Percentiles rank a stretch among this genome's conserved stretches.
phyloP scores from a whole-genome alignment of 768 basidiomycete species.

The Lentinus tigrinus region DNA sequence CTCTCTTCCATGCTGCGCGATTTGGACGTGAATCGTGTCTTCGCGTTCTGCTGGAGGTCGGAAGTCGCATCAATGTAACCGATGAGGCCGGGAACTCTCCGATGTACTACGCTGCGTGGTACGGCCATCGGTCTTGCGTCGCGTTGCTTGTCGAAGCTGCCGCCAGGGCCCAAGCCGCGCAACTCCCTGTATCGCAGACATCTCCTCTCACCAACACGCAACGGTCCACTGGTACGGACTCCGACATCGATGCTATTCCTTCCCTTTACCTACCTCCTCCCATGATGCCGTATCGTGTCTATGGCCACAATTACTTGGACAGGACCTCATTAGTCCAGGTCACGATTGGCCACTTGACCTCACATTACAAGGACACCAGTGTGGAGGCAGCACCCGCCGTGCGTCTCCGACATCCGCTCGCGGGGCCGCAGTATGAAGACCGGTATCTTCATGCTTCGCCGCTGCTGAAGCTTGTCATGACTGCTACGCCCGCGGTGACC shows the following conservation, averaged over 20 bases:
- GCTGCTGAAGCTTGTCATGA: slow-evolving; percentile 93
- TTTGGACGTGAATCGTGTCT: slow-evolving; percentile 80
- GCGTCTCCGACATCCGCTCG: slow-evolving; percentile 71
- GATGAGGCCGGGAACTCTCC: slow-evolving; percentile 88
- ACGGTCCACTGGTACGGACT: slow-evolving; percentile 39
- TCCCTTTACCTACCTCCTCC: slow-evolving; percentile 94
- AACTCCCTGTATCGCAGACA: slow-evolving; percentile 24
- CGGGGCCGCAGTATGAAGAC: slow-evolving; percentile 65
- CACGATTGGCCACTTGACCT: slow-evolving; percentile 67
- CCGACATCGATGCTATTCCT: slow-evolving; percentile 90
- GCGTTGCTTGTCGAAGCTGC: slow-evolving; percentile 51
- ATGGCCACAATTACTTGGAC: slow-evolving; percentile 95
- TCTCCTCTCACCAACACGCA: slow-evolving; percentile 24
- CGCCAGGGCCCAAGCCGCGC: slow-evolving; percentile 21
- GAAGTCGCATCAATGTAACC: slow-evolving; percentile 66
- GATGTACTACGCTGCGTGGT: slow-evolving; percentile 96
- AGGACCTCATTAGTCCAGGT: slow-evolving; percentile 83
- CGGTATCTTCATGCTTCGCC: slow-evolving; percentile 70
- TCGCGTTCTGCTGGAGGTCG: slow-evolving; percentile 73
- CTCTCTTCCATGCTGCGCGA: slow-evolving; percentile 91
- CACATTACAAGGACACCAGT: slow-evolving; percentile 29
- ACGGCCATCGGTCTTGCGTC: slow-evolving; percentile 77
- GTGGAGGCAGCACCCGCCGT: slow-evolving; percentile 48
- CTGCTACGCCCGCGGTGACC: slow-evolving; percentile 77
- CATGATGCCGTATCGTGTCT: slow-evolving; percentile 96